Evolutionary conservation across 345 rosid species (phyloP).

Genomic region (Syzygium jambos): DNA sequence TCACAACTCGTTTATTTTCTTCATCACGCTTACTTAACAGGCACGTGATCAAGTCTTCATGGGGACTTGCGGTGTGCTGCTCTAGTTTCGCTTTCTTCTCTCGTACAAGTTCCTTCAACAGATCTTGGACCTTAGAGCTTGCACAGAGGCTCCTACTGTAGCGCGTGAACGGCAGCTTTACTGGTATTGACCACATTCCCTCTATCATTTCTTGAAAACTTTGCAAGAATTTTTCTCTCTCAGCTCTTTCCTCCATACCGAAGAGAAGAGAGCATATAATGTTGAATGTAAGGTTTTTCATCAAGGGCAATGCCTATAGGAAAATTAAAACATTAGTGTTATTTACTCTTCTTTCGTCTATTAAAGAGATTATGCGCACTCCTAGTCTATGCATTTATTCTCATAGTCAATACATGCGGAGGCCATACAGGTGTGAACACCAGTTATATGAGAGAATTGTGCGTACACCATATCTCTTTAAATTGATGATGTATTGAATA

Average conservation of each 20-base stretch:
- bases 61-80: constrained; percentile 12
- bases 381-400: too few species aligned
- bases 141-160: constrained; percentile 30
- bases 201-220: constrained; percentile 22
- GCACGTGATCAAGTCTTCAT: constrained; percentile 39
- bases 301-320: too few species aligned
- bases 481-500: neutral
- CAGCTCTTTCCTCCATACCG: constrained; percentile 23
- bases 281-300: constrained; percentile 33
- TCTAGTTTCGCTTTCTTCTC: constrained; percentile 28
- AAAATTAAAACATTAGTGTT: too few species aligned
- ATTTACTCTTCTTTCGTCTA: neutral
- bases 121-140: constrained; percentile 15
- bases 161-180: constrained; percentile 41
- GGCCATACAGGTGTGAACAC: neutral
- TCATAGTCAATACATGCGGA: neutral
- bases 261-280: constrained; percentile 34
- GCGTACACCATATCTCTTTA: neutral
- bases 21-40: constrained; percentile 16
- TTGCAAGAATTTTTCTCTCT: constrained; percentile 20
- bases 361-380: neutral
- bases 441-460: neutral
- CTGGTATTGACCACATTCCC: constrained; percentile 43
- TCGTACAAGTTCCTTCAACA: constrained; percentile 17
- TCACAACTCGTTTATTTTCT: neutral